Percentiles rank a stretch among this genome's conserved stretches.
These are phyloP conservation scores for Nidularia sp. DNA, from an alignment of 768 basidiomycete genomes.

Conservation along the genomic window DNA sequence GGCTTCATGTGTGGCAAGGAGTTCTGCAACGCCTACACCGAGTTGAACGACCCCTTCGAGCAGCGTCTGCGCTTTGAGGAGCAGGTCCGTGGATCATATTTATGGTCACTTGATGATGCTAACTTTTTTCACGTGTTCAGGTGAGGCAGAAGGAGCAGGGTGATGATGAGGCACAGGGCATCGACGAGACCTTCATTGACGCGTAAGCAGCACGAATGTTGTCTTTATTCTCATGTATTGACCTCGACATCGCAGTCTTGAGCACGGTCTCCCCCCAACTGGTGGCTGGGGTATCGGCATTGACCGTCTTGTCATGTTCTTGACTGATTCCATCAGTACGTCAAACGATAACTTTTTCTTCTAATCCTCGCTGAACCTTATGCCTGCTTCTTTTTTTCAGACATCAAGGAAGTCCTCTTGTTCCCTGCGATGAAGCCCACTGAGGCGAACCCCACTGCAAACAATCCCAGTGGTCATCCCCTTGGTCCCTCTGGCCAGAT, in stretches of 20 bases:
- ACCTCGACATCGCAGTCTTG: constrained; percentile 51
- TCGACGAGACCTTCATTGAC: constrained; percentile 94
- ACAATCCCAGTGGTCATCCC: constrained; percentile 16
- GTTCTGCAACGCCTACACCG: constrained; percentile 98
- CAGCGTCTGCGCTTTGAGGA: constrained; percentile 96
- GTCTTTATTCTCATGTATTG: constrained; percentile 3
- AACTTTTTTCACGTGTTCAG: constrained; percentile 24
- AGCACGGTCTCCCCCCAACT: constrained; percentile 96
- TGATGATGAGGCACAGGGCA: constrained; percentile 96
- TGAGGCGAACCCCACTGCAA: constrained; percentile 33
- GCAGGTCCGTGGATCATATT: constrained; percentile 43
- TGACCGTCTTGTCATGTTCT: constrained; percentile 97
- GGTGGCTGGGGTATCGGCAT: constrained; percentile 98
- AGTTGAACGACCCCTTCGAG: constrained; percentile 98
- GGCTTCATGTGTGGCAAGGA: constrained; percentile 98
- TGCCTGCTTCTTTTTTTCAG: too few relatives aligned
- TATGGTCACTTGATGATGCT: background rate
- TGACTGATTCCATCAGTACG: constrained; percentile 92
- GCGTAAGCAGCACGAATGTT: constrained; percentile 54
- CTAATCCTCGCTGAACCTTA: background rate
- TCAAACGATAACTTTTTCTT: constrained; percentile 6
- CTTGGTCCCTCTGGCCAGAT: constrained; percentile 28
- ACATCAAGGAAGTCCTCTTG: constrained; percentile 94
- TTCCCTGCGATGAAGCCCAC: constrained; percentile 98
- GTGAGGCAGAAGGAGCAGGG: constrained; percentile 91